These are phyloP conservation scores for Cruciata laevipes DNA, from an alignment of 257 asterid genomes.

Conservation along the genomic window DNA sequence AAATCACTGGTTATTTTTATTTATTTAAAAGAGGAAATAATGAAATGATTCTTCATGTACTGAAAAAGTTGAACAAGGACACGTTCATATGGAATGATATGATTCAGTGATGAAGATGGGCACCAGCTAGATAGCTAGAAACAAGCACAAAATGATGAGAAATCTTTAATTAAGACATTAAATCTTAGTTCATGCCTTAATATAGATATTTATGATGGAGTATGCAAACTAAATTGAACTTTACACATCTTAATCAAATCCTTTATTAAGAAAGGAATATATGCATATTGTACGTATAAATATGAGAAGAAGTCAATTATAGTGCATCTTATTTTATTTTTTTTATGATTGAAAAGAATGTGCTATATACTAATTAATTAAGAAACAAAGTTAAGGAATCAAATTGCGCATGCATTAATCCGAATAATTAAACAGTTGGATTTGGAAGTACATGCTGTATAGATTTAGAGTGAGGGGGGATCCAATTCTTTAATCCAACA, in stretches of 20 bases:
- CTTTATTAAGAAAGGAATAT: conserved; percentile 6
- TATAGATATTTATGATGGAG: conserved; percentile 2
- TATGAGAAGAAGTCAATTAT: conserved; percentile 13
- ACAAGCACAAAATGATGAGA: not conserved
- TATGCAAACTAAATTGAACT: not conserved
- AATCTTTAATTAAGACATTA: not conserved
- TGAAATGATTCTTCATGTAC: conserved; percentile 22
- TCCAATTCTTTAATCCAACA: not conserved
- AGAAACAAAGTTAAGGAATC: conserved; percentile 14
- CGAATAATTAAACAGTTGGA: not conserved
- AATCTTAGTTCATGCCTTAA: conserved; percentile 1
- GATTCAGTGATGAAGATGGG: conserved; percentile 21
- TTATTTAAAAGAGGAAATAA: not conserved
- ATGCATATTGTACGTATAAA: not conserved
- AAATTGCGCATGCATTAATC: conserved; percentile 1
- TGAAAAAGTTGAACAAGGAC: conserved; percentile 22
- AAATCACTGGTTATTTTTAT: too few relatives aligned
- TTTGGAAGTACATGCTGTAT: not conserved
- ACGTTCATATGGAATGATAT: conserved; percentile 15
- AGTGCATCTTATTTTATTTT: not conserved
- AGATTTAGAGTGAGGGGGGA: not conserved
- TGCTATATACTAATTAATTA: not conserved
- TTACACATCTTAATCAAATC: conserved; percentile 1
- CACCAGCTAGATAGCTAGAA: conserved; percentile 10
- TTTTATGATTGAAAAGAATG: not conserved